These are phyloP conservation scores for Pythium aristosporum DNA, from an alignment of 352 stramenopile species.

Conservation along the genomic window DNA sequence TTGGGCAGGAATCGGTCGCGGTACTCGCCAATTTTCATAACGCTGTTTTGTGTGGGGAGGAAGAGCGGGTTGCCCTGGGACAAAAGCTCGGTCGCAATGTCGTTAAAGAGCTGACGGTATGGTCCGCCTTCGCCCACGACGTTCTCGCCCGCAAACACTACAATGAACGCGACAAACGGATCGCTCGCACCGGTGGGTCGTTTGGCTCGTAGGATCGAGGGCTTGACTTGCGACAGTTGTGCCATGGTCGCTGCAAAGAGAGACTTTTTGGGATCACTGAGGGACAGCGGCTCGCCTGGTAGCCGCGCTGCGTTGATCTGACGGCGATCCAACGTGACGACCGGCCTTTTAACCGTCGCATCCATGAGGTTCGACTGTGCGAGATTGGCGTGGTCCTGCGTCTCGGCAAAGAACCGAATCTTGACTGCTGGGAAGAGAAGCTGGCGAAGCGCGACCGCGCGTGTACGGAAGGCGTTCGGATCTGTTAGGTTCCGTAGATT, in stretches of 20 bases:
- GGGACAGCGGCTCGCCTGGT: slow-evolving; percentile 20
- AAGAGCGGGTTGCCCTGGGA: slow-evolving; percentile 51
- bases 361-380: slow-evolving; percentile 45
- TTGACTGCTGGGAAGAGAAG: slow-evolving; percentile 77
- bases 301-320: slow-evolving; percentile 42
- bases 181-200: slow-evolving; percentile 74
- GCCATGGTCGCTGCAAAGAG: slow-evolving; percentile 66
- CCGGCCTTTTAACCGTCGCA: slow-evolving; percentile 50
- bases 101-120: slow-evolving; percentile 80
- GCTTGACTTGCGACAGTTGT: slow-evolving; percentile 49
- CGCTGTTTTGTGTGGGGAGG: slow-evolving; percentile 70
- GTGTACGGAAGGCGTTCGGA: slow-evolving; percentile 44
- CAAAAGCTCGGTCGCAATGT: slow-evolving; percentile 69
- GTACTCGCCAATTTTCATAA: slow-evolving; percentile 68
- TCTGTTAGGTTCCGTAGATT: slow-evolving; percentile 59
- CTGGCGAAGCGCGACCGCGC: slow-evolving; percentile 56
- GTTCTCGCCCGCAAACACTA: slow-evolving; percentile 75
- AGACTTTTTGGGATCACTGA: slow-evolving; percentile 53
- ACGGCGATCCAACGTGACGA: slow-evolving; percentile 68
- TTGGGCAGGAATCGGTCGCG: slow-evolving; percentile 64
- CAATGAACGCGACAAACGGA: slow-evolving; percentile 80
- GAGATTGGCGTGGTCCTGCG: slow-evolving; percentile 71
- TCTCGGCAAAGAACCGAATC: slow-evolving; percentile 67
- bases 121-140: slow-evolving; percentile 77
- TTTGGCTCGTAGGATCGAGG: slow-evolving; percentile 57